Evolutionary conservation across 306 rosid genomes (phyloP).

Genomic region (Quercus gilva): DNA sequence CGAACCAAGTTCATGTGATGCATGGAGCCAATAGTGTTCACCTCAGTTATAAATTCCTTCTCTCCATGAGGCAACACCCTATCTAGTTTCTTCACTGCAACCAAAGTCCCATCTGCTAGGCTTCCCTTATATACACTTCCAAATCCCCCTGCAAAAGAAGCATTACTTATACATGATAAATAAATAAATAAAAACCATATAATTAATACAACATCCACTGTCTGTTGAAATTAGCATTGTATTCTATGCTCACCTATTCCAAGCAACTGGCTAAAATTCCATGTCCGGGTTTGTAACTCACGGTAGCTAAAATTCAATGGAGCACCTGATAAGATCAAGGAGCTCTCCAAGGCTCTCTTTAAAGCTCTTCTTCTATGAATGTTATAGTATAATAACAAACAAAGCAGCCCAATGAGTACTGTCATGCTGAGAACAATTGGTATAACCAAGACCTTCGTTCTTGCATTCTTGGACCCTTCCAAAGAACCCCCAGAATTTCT

Average conservation of each 20-base stretch:
- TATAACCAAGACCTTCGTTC: slow-evolving; percentile 61
- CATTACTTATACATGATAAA: not conserved
- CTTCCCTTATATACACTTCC: slow-evolving; percentile 95
- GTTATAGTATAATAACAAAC: slow-evolving; percentile 65
- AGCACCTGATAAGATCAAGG: slow-evolving; percentile 73
- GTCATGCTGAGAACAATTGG: slow-evolving; percentile 72
- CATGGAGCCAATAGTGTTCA: slow-evolving; percentile 94
- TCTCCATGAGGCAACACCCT: slow-evolving; percentile 94
- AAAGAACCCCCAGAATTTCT: slow-evolving; percentile 46
- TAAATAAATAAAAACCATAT: no score
- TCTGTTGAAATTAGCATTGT: not conserved
- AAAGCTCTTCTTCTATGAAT: slow-evolving; percentile 64
- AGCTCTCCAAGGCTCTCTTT: slow-evolving; percentile 69
- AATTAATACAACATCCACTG: not conserved
- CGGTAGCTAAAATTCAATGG: slow-evolving; percentile 72
- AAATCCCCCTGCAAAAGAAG: slow-evolving; percentile 75
- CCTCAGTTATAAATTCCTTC: slow-evolving; percentile 90
- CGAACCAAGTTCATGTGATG: slow-evolving; percentile 98
- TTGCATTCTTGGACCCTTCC: slow-evolving; percentile 36
- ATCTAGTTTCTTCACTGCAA: slow-evolving; percentile 95
- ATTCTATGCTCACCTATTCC: slow-evolving; percentile 57
- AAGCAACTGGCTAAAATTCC: slow-evolving; percentile 68
- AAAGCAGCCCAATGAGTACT: slow-evolving; percentile 60
- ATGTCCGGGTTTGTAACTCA: slow-evolving; percentile 73
- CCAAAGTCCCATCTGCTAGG: slow-evolving; percentile 74